These are phyloP conservation scores for Tilletia walkeri DNA, from an alignment of 1,284 basidiomycete genomes.

Conservation along the genomic window DNA sequence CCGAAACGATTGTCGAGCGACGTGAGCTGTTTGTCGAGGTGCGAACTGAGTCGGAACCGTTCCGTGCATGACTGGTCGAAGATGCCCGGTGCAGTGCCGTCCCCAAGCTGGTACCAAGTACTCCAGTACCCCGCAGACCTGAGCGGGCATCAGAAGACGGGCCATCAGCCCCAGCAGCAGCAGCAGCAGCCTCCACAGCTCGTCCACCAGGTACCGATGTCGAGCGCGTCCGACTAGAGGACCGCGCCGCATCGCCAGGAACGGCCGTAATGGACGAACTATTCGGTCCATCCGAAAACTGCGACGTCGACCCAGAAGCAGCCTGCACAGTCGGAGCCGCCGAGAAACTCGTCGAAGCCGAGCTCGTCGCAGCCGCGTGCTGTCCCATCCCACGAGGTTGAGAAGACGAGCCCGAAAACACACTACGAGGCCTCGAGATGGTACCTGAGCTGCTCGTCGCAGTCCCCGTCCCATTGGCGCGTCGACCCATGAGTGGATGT, in stretches of 20 bases:
- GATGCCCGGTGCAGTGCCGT: background rate
- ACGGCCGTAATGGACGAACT: conserved; percentile 5
- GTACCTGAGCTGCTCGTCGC: background rate
- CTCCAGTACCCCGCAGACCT: background rate
- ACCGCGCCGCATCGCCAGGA: background rate
- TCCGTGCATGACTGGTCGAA: background rate
- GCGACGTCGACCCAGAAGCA: background rate
- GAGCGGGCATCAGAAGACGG: background rate
- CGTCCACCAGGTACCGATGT: background rate
- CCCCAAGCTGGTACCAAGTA: conserved; percentile 2
- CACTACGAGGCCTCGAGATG: too few relatives aligned
- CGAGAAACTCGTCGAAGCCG: conserved; percentile 13
- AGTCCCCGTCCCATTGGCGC: background rate
- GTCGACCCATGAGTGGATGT: too few relatives aligned
- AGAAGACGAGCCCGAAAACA: too few relatives aligned
- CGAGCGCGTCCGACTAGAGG: background rate
- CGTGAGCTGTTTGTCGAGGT: background rate
- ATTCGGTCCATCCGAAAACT: background rate
- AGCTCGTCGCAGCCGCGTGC: background rate
- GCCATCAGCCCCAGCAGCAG: too few relatives aligned
- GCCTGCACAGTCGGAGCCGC: background rate
- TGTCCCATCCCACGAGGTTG: background rate
- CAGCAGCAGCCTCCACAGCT: too few relatives aligned
- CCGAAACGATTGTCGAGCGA: background rate
- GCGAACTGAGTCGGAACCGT: background rate